These are phyloP conservation scores for Fusarium oligoseptatum DNA, from an alignment of 2,329 filamentous ascomycete genomes.

Conservation along the genomic window DNA sequence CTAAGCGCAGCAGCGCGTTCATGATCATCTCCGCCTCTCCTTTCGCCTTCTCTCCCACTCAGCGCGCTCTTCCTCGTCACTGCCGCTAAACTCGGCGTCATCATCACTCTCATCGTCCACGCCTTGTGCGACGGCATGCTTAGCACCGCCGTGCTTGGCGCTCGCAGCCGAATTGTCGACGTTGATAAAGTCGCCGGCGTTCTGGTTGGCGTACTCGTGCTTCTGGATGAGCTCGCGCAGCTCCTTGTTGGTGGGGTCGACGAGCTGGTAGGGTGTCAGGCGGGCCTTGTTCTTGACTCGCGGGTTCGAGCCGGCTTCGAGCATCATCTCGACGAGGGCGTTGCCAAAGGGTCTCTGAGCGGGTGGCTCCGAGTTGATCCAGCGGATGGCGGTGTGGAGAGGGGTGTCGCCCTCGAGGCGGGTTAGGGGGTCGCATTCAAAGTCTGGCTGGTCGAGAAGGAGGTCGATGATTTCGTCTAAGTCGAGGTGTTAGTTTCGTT, in stretches of 20 bases:
- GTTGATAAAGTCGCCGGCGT: constrained; percentile 69
- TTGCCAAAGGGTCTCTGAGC: constrained; percentile 74
- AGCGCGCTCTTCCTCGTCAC: constrained; percentile 73
- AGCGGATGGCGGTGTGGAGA: constrained; percentile 82
- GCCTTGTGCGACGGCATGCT: constrained; percentile 7
- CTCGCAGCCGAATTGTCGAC: constrained; percentile 43
- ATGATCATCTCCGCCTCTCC: constrained; percentile 51
- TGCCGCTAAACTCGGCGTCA: constrained; percentile 73
- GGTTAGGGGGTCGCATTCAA: constrained; percentile 86
- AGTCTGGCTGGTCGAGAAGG: constrained; percentile 84
- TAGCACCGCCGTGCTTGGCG: constrained; percentile 16
- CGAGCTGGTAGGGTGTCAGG: constrained; percentile 78
- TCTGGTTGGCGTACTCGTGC: constrained; percentile 75
- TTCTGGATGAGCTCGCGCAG: constrained; percentile 75
- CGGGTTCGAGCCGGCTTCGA: constrained; percentile 78
- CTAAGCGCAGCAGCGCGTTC: constrained; percentile 14
- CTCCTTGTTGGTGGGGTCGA: constrained; percentile 76
- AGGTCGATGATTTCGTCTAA: constrained; percentile 84
- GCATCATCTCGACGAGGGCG: constrained; percentile 81
- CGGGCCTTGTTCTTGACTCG: constrained; percentile 77
- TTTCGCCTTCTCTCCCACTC: constrained; percentile 69
- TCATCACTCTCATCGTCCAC: constrained; percentile 59
- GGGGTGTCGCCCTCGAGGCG: constrained; percentile 81
- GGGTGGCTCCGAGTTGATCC: constrained; percentile 76
- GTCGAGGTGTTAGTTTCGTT: neutral